phyloP scores from a whole-genome alignment of 2,329 filamentous ascomycete species.

The Colletotrichum incanum region DNA sequence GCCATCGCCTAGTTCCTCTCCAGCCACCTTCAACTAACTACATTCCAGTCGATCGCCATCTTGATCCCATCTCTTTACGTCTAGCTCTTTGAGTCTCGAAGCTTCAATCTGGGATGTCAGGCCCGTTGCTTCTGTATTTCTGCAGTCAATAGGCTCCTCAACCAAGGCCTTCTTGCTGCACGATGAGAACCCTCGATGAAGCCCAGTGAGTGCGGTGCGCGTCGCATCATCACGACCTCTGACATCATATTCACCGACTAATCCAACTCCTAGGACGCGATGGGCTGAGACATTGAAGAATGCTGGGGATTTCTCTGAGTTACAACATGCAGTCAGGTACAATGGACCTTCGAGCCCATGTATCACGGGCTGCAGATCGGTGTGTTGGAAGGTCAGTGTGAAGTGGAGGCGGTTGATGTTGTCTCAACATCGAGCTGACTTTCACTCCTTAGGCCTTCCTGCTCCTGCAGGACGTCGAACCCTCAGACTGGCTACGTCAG shows the following conservation, averaged over 20 bases:
- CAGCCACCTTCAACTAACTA: conserved; percentile 39
- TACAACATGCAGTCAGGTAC: conserved; percentile 76
- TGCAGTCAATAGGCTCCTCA: conserved; percentile 4
- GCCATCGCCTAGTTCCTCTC: conserved; percentile 29
- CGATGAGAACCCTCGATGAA: conserved; percentile 39
- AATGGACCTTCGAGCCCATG: conserved; percentile 75
- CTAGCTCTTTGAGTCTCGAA: conserved; percentile 17
- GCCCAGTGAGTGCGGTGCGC: conserved; percentile 34
- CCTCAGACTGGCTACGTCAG: conserved; percentile 77
- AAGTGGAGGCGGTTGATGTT: conserved; percentile 3
- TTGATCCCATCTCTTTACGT: conserved; percentile 3
- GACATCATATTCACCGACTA: conserved; percentile 42
- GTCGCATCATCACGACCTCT: conserved; percentile 37
- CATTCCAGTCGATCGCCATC: conserved; percentile 20
- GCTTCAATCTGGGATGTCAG: conserved; percentile 26
- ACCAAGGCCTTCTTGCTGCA: conserved; percentile 17
- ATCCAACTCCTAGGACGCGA: conserved; percentile 66
- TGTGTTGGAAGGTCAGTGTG: conserved; percentile 88
- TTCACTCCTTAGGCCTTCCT: conserved; percentile 77
- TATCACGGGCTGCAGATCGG: conserved; percentile 82
- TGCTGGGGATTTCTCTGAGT: conserved; percentile 70
- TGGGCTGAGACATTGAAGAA: conserved; percentile 77
- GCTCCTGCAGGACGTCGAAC: conserved; percentile 78
- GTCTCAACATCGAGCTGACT: conserved; percentile 34
- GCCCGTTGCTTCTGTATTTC: conserved; percentile 11